Base-by-base conservation (phyloP, 768 basidiomycete species). In the Boletus rubescentipes region DNA sequence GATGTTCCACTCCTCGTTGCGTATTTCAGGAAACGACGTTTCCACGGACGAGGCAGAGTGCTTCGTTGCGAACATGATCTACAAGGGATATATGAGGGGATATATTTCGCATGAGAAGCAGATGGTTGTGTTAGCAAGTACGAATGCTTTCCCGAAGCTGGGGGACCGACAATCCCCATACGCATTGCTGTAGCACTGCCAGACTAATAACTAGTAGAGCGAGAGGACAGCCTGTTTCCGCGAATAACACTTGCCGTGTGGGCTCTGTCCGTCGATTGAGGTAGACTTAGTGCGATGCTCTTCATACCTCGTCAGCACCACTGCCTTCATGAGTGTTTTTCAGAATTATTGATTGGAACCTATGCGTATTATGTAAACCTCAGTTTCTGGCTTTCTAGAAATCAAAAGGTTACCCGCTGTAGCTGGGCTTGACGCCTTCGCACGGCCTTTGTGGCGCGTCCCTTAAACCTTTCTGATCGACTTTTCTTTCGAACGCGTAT, bases 101-200 rank as follows among this genome's bases (percentile, higher is more conserved):
- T 99, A 98, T 71, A 94, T 99, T 63, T 93, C 93, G 46, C 97
- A 99, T 64, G 91, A 91, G 66, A 91, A 90, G 71, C 89, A 91
- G 74, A 92, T 89, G 83, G 92, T 98, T 5, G 97, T 99, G 6
- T 70, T 98, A 41, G 86, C 91, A 2, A 81, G 82, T 58, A 79
- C 77, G 21, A 89, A 87, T 63, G 82, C 93, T 8, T 98, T 97
- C 67, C 93, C 94, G 4, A 78, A 79, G 55, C 70, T 91, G 15
- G 81, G 77, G 26, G 88, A 90, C 56, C 74, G 85, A 32, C 77
- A 76, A 34, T 70, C 78, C 7, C 86, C 88, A 1, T 86, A 67
- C 8, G 49, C 51, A 20, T 36, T 67, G 57, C 49, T 68, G 57
- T 68, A 63, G 35, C 30, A 54, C 39, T 40, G 40, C 32, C 21